Evolutionary conservation across 192 early-diverging fungal species (phyloP).

Genomic region (Mortierella alpina): DNA sequence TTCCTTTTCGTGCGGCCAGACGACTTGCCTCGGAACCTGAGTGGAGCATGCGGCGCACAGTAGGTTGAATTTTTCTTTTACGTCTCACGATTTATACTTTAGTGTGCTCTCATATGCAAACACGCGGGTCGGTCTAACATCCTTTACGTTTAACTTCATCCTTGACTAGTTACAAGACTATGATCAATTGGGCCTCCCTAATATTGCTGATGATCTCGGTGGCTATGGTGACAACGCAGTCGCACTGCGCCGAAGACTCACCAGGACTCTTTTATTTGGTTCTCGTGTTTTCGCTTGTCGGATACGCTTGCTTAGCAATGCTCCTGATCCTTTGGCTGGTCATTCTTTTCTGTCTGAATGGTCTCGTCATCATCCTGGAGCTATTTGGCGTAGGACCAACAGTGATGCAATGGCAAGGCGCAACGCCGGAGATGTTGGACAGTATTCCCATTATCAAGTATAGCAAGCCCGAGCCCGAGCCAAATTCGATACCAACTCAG

Average conservation of each 20-base stretch:
- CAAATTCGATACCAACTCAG: background rate
- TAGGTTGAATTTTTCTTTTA: conserved; percentile 13
- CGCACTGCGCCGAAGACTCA: conserved; percentile 16
- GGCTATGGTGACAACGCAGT: conserved; percentile 35
- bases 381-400: conserved; percentile 43
- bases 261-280: conserved; percentile 46
- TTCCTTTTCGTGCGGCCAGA: conserved; percentile 39
- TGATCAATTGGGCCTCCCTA: conserved; percentile 49
- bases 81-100: background rate
- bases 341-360: conserved; percentile 48
- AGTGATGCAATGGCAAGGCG: conserved; percentile 52
- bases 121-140: background rate
- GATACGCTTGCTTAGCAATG: conserved; percentile 28
- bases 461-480: conserved; percentile 11
- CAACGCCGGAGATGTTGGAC: conserved; percentile 40
- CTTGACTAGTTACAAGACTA: conserved; percentile 40
- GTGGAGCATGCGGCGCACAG: conserved; percentile 46
- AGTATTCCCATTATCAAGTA: conserved; percentile 38
- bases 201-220: conserved; percentile 35
- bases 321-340: conserved; percentile 39
- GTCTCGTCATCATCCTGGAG: conserved; percentile 30
- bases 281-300: conserved; percentile 27
- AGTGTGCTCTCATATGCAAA: background rate
- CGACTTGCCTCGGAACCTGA: conserved; percentile 30
- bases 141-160: background rate